Evolutionary conservation across 164 flowering plant species (phyloP), one percentile per base, ranked within the genome.

Genomic region (Cinnamomum chago): DNA sequence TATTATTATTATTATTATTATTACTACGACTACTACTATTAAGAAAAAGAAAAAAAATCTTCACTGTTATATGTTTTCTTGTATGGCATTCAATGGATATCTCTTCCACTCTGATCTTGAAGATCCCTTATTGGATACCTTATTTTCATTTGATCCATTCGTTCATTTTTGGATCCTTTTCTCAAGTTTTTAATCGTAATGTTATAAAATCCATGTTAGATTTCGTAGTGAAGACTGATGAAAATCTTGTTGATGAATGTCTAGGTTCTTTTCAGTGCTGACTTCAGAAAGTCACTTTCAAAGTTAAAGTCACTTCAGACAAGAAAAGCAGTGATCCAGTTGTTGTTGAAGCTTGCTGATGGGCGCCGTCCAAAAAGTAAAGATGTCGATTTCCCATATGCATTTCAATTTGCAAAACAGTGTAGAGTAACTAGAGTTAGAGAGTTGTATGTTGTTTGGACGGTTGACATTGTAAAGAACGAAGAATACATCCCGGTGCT

Each of bases 321-420:
- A 25, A 73, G 67, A 28, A 80, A 83, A 14, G 69, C 74, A 64
- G 82, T 76, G 12, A 20, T 83, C 58, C 50, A 67, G 67, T 30
- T 81, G 60, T 62, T 88, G 72, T 58, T 70, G 78, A 79, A 73
- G 78, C 83, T 88, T 25, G 78, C 87, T 58, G 78, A 69, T 64
- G 88, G 89, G 25, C 85, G 85, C 88, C 88, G 85, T 5, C 75
- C 72, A 64, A 71, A 70, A 51, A 67, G 33, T 28, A 73, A 52
- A 22, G 52, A 50, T 13, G 62, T 74, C 28, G 20, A 25, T 18
- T 2, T 67, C 12, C 25, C 58, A 15, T 68, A 73, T 70, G 76
- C 86, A 60, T 73, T 81, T 74, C 76, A 74, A 68, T 51, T 82
- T 62, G 72, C 84, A 70, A 77, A 84, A 77, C 55, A 27, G 35